These are phyloP conservation scores for Lachancea fermentati DNA, from an alignment of 805 yeast genomes.

Conservation along the genomic window DNA sequence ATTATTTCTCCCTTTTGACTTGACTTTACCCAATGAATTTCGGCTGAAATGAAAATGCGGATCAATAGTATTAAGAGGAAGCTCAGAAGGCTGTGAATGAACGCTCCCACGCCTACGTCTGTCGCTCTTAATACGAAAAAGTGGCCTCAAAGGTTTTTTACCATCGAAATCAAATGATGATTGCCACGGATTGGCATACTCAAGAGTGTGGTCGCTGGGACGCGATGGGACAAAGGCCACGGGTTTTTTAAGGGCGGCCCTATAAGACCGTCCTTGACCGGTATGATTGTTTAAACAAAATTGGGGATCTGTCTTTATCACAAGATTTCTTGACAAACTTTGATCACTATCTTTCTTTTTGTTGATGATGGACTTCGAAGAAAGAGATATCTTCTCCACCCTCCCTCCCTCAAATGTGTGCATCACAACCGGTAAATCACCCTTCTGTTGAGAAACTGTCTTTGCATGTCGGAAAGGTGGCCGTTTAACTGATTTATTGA, in stretches of 20 bases:
- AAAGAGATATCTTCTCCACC: neutral
- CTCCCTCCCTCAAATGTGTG: constrained; percentile 1
- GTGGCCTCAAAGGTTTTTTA: constrained; percentile 5
- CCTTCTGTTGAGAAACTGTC: neutral
- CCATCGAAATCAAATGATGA: constrained; percentile 8
- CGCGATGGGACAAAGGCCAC: constrained; percentile 5
- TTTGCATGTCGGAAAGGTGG: neutral
- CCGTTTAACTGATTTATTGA: neutral
- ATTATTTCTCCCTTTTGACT: constrained; percentile 9
- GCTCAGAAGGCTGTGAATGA: neutral
- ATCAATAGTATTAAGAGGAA: neutral
- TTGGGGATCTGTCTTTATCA: constrained; percentile 10
- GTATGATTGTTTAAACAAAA: neutral
- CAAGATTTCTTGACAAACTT: too few species aligned
- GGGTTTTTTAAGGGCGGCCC: neutral
- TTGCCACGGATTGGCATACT: constrained; percentile 9
- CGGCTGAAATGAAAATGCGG: constrained; percentile 5
- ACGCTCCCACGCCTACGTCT: neutral
- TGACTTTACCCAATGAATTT: constrained; percentile 5
- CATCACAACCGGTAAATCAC: constrained; percentile 2
- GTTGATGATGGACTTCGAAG: neutral
- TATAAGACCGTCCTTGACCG: neutral
- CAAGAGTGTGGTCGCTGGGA: constrained; percentile 2
- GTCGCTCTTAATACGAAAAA: constrained; percentile 5
- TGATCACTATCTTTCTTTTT: too few species aligned